Conservation (phyloP, 768 basidiomycete species). For the Pleurotus pulmonarius region DNA sequence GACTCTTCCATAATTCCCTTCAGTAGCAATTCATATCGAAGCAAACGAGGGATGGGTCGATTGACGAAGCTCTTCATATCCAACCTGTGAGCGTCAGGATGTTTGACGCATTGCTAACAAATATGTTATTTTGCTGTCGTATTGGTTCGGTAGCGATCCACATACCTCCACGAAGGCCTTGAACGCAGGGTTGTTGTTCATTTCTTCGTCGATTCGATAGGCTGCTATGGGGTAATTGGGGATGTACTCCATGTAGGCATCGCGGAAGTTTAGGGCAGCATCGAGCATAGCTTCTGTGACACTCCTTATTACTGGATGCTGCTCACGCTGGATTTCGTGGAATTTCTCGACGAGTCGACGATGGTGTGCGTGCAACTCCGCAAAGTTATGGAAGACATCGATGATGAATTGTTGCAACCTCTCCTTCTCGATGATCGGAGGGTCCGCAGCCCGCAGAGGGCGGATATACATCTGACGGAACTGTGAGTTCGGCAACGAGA, state of each 20-base stretch:
- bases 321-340: constrained; percentile 83
- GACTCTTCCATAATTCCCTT: constrained; percentile 78
- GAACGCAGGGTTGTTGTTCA: constrained; percentile 77
- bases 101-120: constrained; percentile 45
- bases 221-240: constrained; percentile 92
- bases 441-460: constrained; percentile 67
- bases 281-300: constrained; percentile 85
- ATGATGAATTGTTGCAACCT: constrained; percentile 72
- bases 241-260: constrained; percentile 90
- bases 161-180: constrained; percentile 77
- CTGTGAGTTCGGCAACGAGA: background rate
- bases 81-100: constrained; percentile 74
- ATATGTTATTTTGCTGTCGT: constrained; percentile 16
- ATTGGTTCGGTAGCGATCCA: constrained; percentile 2
- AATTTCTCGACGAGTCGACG: constrained; percentile 73
- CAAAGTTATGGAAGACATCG: constrained; percentile 89
- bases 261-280: constrained; percentile 88
- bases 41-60: constrained; percentile 83
- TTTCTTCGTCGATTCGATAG: constrained; percentile 84
- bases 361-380: constrained; percentile 72
- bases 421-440: constrained; percentile 73
- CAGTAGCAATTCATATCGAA: constrained; percentile 85
- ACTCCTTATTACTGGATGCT: constrained; percentile 74
- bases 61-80: constrained; percentile 95
- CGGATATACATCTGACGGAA: constrained; percentile 70